phyloP scores from a whole-genome alignment of 352 stramenopile species.

The Phytopythium kandeliae region DNA sequence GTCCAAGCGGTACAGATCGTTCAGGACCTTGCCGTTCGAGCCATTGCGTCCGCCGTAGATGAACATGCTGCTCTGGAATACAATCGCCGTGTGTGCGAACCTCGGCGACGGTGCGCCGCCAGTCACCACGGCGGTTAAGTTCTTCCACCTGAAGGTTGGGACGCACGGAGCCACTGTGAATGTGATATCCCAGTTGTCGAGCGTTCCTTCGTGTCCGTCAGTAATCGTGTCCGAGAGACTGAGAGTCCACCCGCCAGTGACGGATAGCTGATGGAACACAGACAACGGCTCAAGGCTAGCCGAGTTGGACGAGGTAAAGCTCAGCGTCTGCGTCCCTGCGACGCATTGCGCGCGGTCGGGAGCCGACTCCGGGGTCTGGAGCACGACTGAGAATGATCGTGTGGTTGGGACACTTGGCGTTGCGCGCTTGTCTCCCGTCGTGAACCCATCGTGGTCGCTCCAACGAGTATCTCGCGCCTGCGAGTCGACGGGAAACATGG shows the following conservation, averaged over 20 bases:
- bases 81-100: constrained; percentile 57
- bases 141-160: constrained; percentile 46
- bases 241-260: constrained; percentile 54
- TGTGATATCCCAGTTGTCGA: constrained; percentile 46
- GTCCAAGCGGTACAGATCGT: constrained; percentile 61
- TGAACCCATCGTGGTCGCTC: constrained; percentile 31
- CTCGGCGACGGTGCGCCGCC: constrained; percentile 36
- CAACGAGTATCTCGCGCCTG: constrained; percentile 32
- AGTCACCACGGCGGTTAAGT: constrained; percentile 22
- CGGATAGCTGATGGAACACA: constrained; percentile 49
- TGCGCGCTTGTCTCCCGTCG: constrained; percentile 16
- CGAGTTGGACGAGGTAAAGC: constrained; percentile 19
- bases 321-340: constrained; percentile 23
- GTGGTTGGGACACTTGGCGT: constrained; percentile 29
- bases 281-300: constrained; percentile 28
- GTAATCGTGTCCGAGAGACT: constrained; percentile 31
- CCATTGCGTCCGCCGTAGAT: constrained; percentile 47
- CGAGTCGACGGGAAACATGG: constrained; percentile 29
- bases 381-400: constrained; percentile 41
- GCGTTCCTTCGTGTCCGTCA: constrained; percentile 32
- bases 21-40: constrained; percentile 20
- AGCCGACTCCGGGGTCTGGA: constrained; percentile 37
- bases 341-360: constrained; percentile 17
- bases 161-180: constrained; percentile 52
- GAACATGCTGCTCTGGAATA: constrained; percentile 60